Evolutionary conservation across 2,329 filamentous ascomycete genomes (phyloP), one percentile per base, ranked within the genome.

Genomic region (Cladosporium oxysporum): DNA sequence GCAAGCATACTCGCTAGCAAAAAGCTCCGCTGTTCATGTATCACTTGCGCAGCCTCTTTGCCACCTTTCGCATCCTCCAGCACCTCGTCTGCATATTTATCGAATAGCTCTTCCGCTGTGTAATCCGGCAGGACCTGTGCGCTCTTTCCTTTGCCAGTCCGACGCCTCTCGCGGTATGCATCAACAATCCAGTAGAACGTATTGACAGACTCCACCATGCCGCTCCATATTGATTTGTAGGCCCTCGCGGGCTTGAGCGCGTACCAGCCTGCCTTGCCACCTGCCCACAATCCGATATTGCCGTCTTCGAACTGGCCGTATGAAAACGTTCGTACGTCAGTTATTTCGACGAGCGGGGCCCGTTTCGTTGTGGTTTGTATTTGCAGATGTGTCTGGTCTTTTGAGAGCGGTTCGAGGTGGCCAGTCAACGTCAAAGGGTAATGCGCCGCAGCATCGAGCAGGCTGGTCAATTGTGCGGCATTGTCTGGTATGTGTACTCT

Each of bases 241-340:
- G 78, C 75, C 11, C 79, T 73, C n/a, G 84, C 80, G 1, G 90
- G 89, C 35, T 80, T 80, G 50, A 92, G 83, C 72, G 89, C 85
- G 73, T 87, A 91, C 88, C 89, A 92, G 53, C 89, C 90, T 14
- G 87, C 84, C 63, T 81, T 76, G 44, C 88, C 88, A 33, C 83
- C 81, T 1, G 89, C 87, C 90, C 90, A 92, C 33, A 91, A 79
- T n/a, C 85, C 81, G 4, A 85, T 82, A 21, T 82, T 80, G 0
- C 82, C 83, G 60, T 85, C 83, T 35, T 89, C 86, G 14, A 87
- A 78, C 68, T 82, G 77, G 18, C 80, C 82, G 69, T 83, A 84
- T 3, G 82, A 78, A 69, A 80, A 83, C 49, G 76, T 77, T 8
- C 75, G 77, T 5, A 84, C 82, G 37, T 82, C 78, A n/a, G 80